phyloP scores from a whole-genome alignment of 106 monocot species.

The Acorus calamus region DNA sequence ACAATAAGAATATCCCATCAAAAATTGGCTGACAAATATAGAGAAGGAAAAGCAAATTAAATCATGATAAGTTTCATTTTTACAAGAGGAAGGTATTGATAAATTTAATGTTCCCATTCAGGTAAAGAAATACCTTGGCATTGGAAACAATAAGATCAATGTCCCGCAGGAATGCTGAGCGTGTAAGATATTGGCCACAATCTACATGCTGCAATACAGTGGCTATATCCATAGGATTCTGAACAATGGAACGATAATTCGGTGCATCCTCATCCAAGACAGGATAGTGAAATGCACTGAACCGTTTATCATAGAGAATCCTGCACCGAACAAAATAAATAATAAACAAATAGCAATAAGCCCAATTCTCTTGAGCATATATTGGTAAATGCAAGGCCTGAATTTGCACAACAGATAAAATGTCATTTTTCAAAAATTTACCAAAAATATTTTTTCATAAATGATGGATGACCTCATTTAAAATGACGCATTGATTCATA shows the following conservation, averaged over 20 bases:
- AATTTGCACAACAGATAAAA: too few species aligned
- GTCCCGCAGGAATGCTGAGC: slow-evolving; percentile 57
- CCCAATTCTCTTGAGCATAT: too few species aligned
- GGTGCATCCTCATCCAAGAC: slow-evolving; percentile 89
- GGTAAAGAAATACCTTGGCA: slow-evolving; percentile 58
- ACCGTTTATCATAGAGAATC: slow-evolving; percentile 84
- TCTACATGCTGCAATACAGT: slow-evolving; percentile 88
- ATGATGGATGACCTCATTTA: too few species aligned
- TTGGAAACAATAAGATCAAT: slow-evolving; percentile 88
- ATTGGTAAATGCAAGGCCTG: too few species aligned
- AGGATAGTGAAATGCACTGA: slow-evolving; percentile 82
- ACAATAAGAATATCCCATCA: too few species aligned
- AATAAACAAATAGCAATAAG: not conserved
- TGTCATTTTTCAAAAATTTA: too few species aligned
- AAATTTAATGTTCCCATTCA: not conserved
- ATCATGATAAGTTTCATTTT: not conserved
- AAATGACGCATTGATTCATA: too few species aligned
- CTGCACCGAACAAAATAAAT: slow-evolving; percentile 26
- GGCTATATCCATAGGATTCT: slow-evolving; percentile 95
- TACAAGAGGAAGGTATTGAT: not conserved
- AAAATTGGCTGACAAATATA: too few species aligned
- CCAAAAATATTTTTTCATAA: too few species aligned
- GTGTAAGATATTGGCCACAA: slow-evolving; percentile 67
- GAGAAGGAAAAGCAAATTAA: not conserved
- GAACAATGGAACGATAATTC: slow-evolving; percentile 76